Evolutionary conservation across 306 rosid genomes (phyloP), one percentile per base, ranked within the genome.

Genomic region (Cicer bijugum): DNA sequence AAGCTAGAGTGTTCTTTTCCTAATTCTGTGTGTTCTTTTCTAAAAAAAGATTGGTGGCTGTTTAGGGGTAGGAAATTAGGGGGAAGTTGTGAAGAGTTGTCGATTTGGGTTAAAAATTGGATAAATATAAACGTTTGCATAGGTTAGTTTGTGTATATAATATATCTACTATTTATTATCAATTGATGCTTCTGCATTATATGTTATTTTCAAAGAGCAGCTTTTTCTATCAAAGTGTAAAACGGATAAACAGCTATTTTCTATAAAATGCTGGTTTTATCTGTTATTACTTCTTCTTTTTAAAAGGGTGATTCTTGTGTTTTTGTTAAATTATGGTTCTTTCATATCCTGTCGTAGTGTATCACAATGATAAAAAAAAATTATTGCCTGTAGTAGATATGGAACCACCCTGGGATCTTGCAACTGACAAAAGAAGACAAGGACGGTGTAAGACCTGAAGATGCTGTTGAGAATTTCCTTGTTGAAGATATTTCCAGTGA

Each of bases 361-460:
- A 66, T 50, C 19, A 33, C 69, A 78, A 46, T 85, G 61, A 67
- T 67, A 33, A 59, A 43, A 44, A n/a, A n/a, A 14, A 9, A 66
- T 74, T 85, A 10, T 80, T 85, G 80, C 69, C 51, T 72, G 74
- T 86, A 64, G 72, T 89, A 94, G 99, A 94, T 94, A 82, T 91
- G 97, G 97, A 94, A 94, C 76, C 99, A 94, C 84, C 99, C 99
- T 17, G 97, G 99, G 78, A 94, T 94, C 78, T 86, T 94, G 92
- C 99, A 94, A 84, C 72, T 94, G 79, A 87, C 85, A 72, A 94
- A 91, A 87, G 97, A 93, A 64, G 91, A 83, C 47, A 93, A 80
- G 82, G 87, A 80, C 62, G 81, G 81, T 42, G 87, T 72, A 44
- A 88, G 87, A 74, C 88, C 88, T 40, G 98, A 88, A 75, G 98